Base-by-base conservation (phyloP, 2,329 filamentous ascomycete genomes). In the Colletotrichum sp. region DNA sequence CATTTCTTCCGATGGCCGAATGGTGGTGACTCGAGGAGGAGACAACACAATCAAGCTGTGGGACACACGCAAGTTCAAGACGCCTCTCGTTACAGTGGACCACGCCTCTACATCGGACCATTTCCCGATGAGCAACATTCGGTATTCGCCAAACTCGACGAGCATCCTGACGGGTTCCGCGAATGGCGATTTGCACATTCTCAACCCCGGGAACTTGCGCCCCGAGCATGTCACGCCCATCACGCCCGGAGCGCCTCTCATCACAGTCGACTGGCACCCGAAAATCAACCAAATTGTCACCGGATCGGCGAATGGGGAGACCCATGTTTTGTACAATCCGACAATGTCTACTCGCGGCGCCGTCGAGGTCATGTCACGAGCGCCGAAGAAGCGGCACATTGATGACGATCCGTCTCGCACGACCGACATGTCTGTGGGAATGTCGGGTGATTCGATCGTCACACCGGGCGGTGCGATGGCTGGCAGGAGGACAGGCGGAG, bases 281-380 rank as follows among this genome's bases (percentile, higher is more conserved):
- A 98, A 96, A 84, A 92, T 99, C 82, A 99, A 99, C 83, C 97
- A 99, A 82, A 98, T 99, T 81, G 86, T 99, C 78, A 98, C 96
- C 10, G 96, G 96, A 75, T 98, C 96, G 62, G 95, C 95, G 68
- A 98, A 98, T 81, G 93, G 93, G 72, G 95, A 98, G 84, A 96
- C 95, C 0, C 96, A 96, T 81, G 91, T 99, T 57, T 93, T 99
- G 64, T 99, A 97, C 87, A 96, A 95, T 81, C 97, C 97, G 3
- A 91, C 89, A n/a, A 93, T 92, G 79, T 99, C 97, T 26, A 90
- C 84, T 15, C 93, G 92, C 76, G 97, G 97, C 75, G 97, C 96
- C 5, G 93, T 96, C 71, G 93, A 95, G 76, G 94, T 99, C 79
- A 96, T 99, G 92, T 96, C 94, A 77, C 95, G 95, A 81, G 96